Conservation (phyloP, 352 stramenopile genomes). For the Phytophthora ohioensis region DNA sequence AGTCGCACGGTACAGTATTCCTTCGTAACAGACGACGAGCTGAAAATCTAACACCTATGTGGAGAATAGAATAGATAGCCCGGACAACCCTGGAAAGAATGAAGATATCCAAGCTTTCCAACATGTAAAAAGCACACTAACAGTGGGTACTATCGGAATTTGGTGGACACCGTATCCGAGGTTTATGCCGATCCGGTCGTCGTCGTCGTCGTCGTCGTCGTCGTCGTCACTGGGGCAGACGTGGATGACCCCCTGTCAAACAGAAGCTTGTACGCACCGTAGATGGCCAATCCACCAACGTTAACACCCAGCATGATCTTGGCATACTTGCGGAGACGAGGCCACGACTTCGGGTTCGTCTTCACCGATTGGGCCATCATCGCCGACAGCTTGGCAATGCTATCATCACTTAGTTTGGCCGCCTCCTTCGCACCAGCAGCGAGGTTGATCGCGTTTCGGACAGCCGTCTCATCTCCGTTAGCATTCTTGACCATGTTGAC, state of each 20-base stretch:
- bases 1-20: no score
- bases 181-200: background rate
- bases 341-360: slow-evolving; percentile 8
- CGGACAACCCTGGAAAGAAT: no score
- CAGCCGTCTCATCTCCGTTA: background rate
- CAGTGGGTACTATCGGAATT: no score
- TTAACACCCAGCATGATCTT: background rate
- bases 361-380: background rate
- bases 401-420: background rate
- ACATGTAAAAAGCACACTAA: no score
- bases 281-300: background rate
- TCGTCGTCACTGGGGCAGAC: background rate
- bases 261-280: slow-evolving; percentile 4
- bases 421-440: background rate
- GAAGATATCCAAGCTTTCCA: no score
- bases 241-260: background rate
- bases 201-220: background rate
- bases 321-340: background rate
- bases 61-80: no score
- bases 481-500: background rate
- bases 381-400: background rate
- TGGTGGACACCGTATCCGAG: no score
- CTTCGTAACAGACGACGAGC: no score
- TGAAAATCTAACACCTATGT: no score
- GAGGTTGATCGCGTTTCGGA: background rate